These are phyloP conservation scores for Trematosphaeria pertusa DNA, from an alignment of 2,329 filamentous ascomycete genomes.

Conservation along the genomic window DNA sequence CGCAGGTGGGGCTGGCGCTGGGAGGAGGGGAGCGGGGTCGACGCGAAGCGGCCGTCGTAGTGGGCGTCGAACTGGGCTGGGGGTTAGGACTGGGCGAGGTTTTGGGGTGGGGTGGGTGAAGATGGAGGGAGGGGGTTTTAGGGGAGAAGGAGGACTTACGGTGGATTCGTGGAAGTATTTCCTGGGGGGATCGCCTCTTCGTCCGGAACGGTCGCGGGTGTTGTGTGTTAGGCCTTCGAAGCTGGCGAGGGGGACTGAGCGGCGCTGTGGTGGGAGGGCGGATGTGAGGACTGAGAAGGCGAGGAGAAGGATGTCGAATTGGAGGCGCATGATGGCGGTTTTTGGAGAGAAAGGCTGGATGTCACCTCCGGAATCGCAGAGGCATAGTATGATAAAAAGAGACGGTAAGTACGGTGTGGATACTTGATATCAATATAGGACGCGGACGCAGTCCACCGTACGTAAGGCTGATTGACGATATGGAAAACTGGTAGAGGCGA, in stretches of 20 bases:
- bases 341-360: not conserved
- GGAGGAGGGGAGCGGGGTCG: conserved; percentile 53
- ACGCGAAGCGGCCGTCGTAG: conserved; percentile 65
- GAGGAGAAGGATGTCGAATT: conserved; percentile 1
- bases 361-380: not conserved
- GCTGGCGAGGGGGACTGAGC: conserved; percentile 1
- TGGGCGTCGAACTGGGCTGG: conserved; percentile 60
- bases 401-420: not conserved
- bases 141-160: conserved; percentile 15
- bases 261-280: conserved; percentile 5
- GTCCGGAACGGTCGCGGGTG: conserved; percentile 15
- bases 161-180: conserved; percentile 48
- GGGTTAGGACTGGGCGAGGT: not conserved
- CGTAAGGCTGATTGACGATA: no score
- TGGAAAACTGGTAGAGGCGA: no score
- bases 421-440: not conserved
- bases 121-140: not conserved
- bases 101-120: not conserved
- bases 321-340: not conserved
- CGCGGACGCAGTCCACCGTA: not conserved
- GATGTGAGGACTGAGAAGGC: conserved; percentile 2
- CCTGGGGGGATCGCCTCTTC: conserved; percentile 18
- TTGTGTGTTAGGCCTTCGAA: conserved; percentile 14
- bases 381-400: not conserved
- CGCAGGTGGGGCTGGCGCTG: conserved; percentile 57